A percentile compares a stretch with the other conserved stretches of the same genome.
phyloP scores from a whole-genome alignment of 169 alveolate species.

The Plasmodium chabaudi region DNA sequence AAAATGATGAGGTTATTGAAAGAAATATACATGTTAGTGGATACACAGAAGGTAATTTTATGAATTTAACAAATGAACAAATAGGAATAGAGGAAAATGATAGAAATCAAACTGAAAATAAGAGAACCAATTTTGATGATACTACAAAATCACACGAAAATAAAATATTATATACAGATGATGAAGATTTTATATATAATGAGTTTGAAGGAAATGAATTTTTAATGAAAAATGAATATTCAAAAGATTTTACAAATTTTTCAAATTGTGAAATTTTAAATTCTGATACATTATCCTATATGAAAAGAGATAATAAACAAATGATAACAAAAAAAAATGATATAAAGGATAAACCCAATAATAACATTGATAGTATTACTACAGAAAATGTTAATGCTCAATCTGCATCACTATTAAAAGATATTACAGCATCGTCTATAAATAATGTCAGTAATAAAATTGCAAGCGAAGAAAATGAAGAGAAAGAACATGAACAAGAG shows the following conservation, averaged over 20 bases:
- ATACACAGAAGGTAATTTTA: too few species aligned
- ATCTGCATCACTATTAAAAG: conserved; percentile 10
- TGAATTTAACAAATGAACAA: too few species aligned
- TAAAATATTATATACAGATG: neutral
- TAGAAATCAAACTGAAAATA: too few species aligned
- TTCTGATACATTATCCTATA: conserved; percentile 24
- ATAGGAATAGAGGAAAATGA: too few species aligned
- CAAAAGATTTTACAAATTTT: conserved; percentile 10
- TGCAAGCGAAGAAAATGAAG: neutral
- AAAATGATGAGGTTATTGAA: conserved; percentile 4
- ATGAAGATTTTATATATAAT: conserved; percentile 1
- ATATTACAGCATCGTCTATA: conserved; percentile 14
- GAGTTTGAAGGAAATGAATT: neutral
- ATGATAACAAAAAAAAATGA: neutral
- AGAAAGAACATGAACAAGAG: neutral
- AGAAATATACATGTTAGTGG: too few species aligned
- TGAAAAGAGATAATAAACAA: neutral
- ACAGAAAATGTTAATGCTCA: conserved; percentile 13
- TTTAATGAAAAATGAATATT: neutral
- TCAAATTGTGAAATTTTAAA: conserved; percentile 30
- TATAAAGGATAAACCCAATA: too few species aligned
- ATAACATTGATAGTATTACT: too few species aligned
- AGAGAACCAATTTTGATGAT: too few species aligned
- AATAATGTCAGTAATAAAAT: neutral
- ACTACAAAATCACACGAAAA: too few species aligned